Conservation (phyloP, 2,329 filamentous ascomycete genomes). For the Penicillium rolfsii region DNA sequence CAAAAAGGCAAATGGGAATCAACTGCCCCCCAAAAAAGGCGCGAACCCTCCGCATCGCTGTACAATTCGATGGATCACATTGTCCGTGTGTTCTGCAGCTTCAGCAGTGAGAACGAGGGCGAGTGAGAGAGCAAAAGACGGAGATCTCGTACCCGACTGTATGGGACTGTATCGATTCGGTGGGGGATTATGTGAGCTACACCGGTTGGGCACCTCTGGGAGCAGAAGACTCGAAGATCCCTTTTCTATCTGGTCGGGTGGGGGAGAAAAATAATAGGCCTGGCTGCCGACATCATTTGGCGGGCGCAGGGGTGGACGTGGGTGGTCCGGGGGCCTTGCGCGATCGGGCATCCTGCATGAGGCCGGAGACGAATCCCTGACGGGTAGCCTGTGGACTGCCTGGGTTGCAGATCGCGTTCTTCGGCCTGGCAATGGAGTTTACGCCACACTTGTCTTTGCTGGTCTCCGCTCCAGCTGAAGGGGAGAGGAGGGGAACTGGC, state of each 20-base stretch:
- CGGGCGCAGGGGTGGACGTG: not conserved
- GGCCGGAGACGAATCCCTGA: conserved; percentile 15
- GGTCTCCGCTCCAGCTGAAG: conserved; percentile 19
- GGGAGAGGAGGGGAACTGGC: not conserved
- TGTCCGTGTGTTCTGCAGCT: conserved; percentile 18
- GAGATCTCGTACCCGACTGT: not conserved
- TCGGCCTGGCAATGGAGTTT: conserved; percentile 20
- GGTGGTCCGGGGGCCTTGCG: conserved; percentile 7
- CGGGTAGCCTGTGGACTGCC: not conserved
- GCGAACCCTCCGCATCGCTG: conserved; percentile 13
- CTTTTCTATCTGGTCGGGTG: not conserved
- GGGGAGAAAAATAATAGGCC: not conserved
- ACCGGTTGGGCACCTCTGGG: not conserved
- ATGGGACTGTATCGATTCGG: not conserved
- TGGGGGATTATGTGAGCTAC: not conserved
- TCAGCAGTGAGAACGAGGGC: not conserved
- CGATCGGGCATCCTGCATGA: conserved; percentile 18
- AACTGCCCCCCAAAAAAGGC: not conserved
- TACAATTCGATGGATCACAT: conserved; percentile 22
- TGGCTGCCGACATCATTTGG: not conserved
- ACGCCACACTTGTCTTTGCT: conserved; percentile 21
- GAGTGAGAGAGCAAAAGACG: not conserved
- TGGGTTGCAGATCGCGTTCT: conserved; percentile 21
- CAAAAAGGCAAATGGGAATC: conserved; percentile 1
- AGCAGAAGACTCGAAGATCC: not conserved